Evolutionary conservation across 306 rosid species (phyloP).

Genomic region (Pyrus betulifolia): DNA sequence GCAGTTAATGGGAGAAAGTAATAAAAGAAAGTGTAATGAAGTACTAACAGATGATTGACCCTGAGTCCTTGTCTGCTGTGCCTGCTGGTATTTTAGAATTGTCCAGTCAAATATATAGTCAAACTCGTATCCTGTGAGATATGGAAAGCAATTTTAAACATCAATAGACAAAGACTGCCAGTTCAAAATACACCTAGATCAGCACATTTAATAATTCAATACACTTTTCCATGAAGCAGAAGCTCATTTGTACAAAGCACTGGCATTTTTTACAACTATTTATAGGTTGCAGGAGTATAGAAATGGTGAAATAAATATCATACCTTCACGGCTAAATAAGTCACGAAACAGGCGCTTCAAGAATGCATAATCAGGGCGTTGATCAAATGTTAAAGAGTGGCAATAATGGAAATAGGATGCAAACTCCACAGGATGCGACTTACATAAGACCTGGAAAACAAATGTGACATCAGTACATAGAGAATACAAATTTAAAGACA

Average conservation of each 20-base stretch:
- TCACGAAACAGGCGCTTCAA: slow-evolving; percentile 62
- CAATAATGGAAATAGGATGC: slow-evolving; percentile 68
- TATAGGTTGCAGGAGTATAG: background rate
- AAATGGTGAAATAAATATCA: background rate
- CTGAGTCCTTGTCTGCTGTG: slow-evolving; percentile 8
- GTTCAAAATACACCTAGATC: background rate
- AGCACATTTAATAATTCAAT: background rate
- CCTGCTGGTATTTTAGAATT: slow-evolving; percentile 58
- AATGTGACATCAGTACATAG: slow-evolving; percentile 6
- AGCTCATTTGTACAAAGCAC: background rate
- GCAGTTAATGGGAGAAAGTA: background rate
- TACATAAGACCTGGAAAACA: slow-evolving; percentile 47
- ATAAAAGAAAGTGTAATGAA: background rate
- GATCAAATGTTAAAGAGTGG: slow-evolving; percentile 65
- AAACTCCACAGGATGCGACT: slow-evolving; percentile 58
- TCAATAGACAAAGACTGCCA: background rate
- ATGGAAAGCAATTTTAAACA: background rate
- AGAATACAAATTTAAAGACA: background rate
- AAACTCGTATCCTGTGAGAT: slow-evolving; percentile 51
- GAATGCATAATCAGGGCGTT: slow-evolving; percentile 64
- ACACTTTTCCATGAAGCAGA: background rate
- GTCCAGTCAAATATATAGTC: slow-evolving; percentile 81
- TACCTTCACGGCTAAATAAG: slow-evolving; percentile 56
- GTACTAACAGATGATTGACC: slow-evolving; percentile 11
- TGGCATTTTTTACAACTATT: background rate